These are phyloP conservation scores for Leccinum barrowsii DNA, from an alignment of 768 basidiomycete genomes.

Conservation along the genomic window DNA sequence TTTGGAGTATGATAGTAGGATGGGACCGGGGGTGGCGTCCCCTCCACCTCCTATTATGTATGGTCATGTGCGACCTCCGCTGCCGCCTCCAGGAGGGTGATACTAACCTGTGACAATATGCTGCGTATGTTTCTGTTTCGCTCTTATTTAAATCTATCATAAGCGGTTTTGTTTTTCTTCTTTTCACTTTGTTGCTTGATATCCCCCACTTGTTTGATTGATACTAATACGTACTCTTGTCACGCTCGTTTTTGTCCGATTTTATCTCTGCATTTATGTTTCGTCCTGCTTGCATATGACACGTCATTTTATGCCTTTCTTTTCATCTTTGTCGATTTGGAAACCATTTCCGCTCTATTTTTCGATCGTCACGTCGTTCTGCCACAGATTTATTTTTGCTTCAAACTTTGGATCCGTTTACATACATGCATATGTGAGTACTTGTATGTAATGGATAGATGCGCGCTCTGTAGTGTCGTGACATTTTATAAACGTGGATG, in stretches of 20 bases:
- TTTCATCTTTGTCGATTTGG: not conserved
- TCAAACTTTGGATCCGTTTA: not conserved
- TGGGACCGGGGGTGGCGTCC: not conserved
- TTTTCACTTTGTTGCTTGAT: not conserved
- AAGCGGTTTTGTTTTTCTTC: not conserved
- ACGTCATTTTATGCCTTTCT: not conserved
- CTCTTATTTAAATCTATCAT: not conserved
- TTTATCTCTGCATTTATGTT: not conserved
- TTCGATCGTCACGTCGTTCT: not conserved
- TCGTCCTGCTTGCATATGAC: not conserved
- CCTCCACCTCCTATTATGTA: conserved; percentile 2
- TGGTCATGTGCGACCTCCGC: conserved; percentile 3
- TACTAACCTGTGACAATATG: conserved; percentile 4
- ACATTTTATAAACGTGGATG: too few species aligned
- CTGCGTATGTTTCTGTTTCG: not conserved
- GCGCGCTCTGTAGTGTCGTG: not conserved
- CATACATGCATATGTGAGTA: not conserved
- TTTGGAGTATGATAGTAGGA: conserved; percentile 11
- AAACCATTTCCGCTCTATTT: not conserved
- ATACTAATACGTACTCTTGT: not conserved
- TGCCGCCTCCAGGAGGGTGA: conserved; percentile 9
- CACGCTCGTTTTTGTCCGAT: not conserved
- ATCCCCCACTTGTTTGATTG: not conserved
- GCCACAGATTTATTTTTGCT: not conserved
- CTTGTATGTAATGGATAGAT: not conserved